phyloP scores from a whole-genome alignment of 192 early-diverging fungal species.

The Radiomyces spectabilis region DNA sequence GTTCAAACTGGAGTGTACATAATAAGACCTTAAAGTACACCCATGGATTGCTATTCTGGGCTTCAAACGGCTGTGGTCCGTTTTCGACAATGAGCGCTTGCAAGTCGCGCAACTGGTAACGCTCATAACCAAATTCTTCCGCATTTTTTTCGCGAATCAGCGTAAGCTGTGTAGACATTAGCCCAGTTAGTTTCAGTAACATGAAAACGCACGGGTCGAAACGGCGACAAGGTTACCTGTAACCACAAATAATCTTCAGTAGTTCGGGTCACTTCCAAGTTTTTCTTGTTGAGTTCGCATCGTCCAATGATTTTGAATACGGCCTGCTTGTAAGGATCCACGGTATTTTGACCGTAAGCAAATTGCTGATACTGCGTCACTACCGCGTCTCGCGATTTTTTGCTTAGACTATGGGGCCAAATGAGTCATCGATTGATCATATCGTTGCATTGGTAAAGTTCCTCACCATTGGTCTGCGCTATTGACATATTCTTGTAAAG shows the following conservation, averaged over 20 bases:
- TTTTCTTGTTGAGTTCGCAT: slow-evolving; percentile 67
- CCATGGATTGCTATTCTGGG: slow-evolving; percentile 56
- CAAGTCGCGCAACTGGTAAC: slow-evolving; percentile 61
- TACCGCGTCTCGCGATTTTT: slow-evolving; percentile 44
- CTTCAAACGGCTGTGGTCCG: slow-evolving; percentile 67
- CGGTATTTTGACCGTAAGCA: slow-evolving; percentile 29
- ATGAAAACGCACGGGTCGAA: too few relatives aligned
- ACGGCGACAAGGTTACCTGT: too few relatives aligned
- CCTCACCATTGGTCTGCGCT: slow-evolving; percentile 31
- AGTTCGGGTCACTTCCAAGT: slow-evolving; percentile 63
- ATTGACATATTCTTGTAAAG: slow-evolving; percentile 51
- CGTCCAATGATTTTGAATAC: slow-evolving; percentile 88
- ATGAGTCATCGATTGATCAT: neutral
- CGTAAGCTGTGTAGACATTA: slow-evolving; percentile 50
- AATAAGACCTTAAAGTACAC: slow-evolving; percentile 80
- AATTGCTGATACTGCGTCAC: slow-evolving; percentile 46
- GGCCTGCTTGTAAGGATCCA: slow-evolving; percentile 88
- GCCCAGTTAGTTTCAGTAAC: too few relatives aligned
- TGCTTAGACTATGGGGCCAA: slow-evolving; percentile 25
- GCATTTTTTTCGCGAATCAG: slow-evolving; percentile 52
- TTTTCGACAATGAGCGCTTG: slow-evolving; percentile 56
- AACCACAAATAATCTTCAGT: slow-evolving; percentile 96
- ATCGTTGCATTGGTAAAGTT: neutral
- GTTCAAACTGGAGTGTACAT: slow-evolving; percentile 87
- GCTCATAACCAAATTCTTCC: slow-evolving; percentile 42